Evolutionary conservation across 352 stramenopile species (phyloP), one percentile per base, ranked within the genome.

Genomic region (Phytophthora cactorum): DNA sequence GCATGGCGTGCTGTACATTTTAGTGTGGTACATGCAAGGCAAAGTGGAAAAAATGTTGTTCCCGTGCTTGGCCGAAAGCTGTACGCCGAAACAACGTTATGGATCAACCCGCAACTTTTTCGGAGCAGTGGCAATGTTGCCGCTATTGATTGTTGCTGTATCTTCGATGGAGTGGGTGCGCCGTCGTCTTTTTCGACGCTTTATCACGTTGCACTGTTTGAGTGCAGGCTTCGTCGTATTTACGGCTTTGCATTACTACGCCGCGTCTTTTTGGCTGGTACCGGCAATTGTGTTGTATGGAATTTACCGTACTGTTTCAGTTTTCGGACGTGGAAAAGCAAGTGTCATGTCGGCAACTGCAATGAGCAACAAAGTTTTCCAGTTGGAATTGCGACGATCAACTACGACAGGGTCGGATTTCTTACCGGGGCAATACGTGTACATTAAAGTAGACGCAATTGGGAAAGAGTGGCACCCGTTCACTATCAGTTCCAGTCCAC

Each of bases 391-490:
- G 38, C 64, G 79, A 52, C 79, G 80, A 39, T 66, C 72, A 32
- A 65, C 46, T n/a, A 54, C 49, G 0, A 46, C 14, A 1, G 46
- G 58, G 5, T 64, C 57, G 2, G 70, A 88, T 28, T 91, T 85
- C 51, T 45, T 74, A 8, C 75, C 84, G 1, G 84, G 82, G 0
- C 86, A 93, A 53, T 91, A 85, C 59, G 86, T 93, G 27, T 93
- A 92, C 68, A 72, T 92, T 58, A 83, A 88, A 51, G 71, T 89
- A 38, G 68, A 82, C 28, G 65, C 77, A 8, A 79, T 92, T 45
- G 71, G 69, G 22, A 81, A 71, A n/a, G 68, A 88, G 54, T 93
- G 84, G 86, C 86, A 93, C 28, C 84, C 84, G 10, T 86, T 93
- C 54, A 88, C 75, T 6, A 89, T 93, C 56, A 86, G 79, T 44